These are phyloP conservation scores for Pisolithus microcarpus DNA, from an alignment of 768 basidiomycete species.

Conservation along the genomic window DNA sequence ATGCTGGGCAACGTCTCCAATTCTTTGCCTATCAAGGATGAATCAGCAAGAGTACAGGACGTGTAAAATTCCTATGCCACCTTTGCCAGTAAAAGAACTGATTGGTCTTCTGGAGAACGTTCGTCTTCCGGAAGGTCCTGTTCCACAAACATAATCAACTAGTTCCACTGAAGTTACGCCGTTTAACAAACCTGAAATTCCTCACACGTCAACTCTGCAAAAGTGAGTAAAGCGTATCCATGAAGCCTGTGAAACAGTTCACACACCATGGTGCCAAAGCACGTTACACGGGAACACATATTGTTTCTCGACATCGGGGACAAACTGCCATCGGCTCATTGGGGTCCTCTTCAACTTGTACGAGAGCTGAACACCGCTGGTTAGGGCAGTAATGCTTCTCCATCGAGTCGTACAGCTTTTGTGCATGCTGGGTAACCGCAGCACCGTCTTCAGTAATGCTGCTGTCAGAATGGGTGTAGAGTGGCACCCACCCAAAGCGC, in stretches of 20 bases:
- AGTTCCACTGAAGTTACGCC: not conserved
- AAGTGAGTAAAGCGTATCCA: not conserved
- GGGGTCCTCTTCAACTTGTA: conserved; percentile 29
- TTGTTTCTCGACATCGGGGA: conserved; percentile 25
- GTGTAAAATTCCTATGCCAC: conserved; percentile 7
- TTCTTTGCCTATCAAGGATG: conserved; percentile 24
- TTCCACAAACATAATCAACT: not conserved
- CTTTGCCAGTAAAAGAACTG: conserved; percentile 29
- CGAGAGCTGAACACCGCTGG: conserved; percentile 29
- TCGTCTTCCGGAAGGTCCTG: conserved; percentile 32
- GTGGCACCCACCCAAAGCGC: conserved; percentile 26
- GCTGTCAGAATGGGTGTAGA: not conserved
- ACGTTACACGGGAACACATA: conserved; percentile 32
- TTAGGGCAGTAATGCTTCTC: conserved; percentile 34
- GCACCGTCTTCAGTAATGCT: not conserved
- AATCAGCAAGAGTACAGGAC: not conserved
- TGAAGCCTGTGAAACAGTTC: not conserved
- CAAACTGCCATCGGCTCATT: conserved; percentile 29
- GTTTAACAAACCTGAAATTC: conserved; percentile 20
- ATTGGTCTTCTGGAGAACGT: conserved; percentile 32
- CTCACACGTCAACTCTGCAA: conserved; percentile 24
- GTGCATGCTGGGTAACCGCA: conserved; percentile 23
- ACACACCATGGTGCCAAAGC: conserved; percentile 29
- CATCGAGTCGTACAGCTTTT: conserved; percentile 29
- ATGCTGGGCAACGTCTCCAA: conserved; percentile 37